phyloP scores from a whole-genome alignment of 2,329 filamentous ascomycete genomes.

The Eurotiales sp. region DNA sequence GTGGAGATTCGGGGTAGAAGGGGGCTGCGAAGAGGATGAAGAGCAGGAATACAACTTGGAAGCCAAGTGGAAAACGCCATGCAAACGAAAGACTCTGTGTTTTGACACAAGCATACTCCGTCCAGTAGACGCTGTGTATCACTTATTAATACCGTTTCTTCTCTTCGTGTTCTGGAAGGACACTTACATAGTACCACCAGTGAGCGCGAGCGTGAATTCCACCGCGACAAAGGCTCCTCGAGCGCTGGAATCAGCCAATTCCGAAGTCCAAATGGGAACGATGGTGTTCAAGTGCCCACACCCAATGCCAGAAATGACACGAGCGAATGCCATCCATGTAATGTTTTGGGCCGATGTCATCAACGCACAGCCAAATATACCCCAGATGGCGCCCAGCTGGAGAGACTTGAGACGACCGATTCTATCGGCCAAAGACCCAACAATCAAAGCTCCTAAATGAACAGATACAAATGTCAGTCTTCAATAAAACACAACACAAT shows the following conservation, averaged over 20 bases:
- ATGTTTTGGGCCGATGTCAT: constrained; percentile 23
- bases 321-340: constrained; percentile 22
- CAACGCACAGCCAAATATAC: constrained; percentile 21
- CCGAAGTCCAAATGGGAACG: constrained; percentile 26
- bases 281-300: constrained; percentile 27
- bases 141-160: neutral
- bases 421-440: constrained; percentile 24
- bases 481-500: no score
- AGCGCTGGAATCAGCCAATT: constrained; percentile 23
- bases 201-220: constrained; percentile 22
- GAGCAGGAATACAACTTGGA: constrained; percentile 56
- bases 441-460: constrained; percentile 22
- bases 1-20: constrained; percentile 33
- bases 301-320: constrained; percentile 25
- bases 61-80: constrained; percentile 60
- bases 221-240: constrained; percentile 25
- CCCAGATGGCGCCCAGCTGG: constrained; percentile 25
- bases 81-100: constrained; percentile 34
- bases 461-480: no score
- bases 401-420: constrained; percentile 25
- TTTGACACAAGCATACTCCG: constrained; percentile 26
- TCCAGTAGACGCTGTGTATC: constrained; percentile 25
- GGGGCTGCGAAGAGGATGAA: constrained; percentile 32
- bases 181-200: constrained; percentile 17
- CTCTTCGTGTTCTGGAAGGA: no score